Evolutionary conservation across 441 rosid species (phyloP), one percentile per base, ranked within the genome.

Genomic region (Eruca vesicaria): DNA sequence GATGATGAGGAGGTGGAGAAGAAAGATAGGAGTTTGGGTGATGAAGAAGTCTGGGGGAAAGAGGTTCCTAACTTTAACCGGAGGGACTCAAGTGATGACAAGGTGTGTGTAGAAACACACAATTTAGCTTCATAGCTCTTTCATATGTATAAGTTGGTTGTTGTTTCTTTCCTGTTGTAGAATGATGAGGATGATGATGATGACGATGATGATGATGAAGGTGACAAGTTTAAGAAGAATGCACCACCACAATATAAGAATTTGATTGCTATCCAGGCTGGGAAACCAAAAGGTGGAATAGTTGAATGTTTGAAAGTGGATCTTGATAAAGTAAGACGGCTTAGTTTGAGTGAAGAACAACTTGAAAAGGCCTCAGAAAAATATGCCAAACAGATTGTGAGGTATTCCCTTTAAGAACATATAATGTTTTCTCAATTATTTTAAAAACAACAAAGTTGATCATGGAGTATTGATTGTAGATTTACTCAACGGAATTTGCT

Each of bases 271-370:
- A 92, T 92, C 35, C 94, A 86, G 62, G 96, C 98, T 56, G 96
- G 98, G 67, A 94, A 90, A 80, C 97, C 97, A 7, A 91, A 89
- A 84, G 99, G 99, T 12, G 97, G 96, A 8, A 66, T 90, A 36
- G 61, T 20, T 70, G 96, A 89, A 63, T 84, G 85, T 58, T 77
- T 92, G 53, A 81, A 66, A 53, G 90, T 92, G 38, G 90, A 93
- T 70, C 84, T 85, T 60, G 86, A 89, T 73, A 86, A 87, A 78
- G 92, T 91, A 66, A 92, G 97, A 75, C 85, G 99, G 65, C 89
- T 90, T 73, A 94, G 98, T 81, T 75, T 94, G 52, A 92, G 98
- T 63, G 99, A 94, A 83, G 94, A 85, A 78, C 83, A 87, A 66
- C 90, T 92, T 29, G 92, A 90, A 82, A 86, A 86, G 73, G 93